Evolutionary conservation across 305 asterid genomes (phyloP), one percentile per base, ranked within the genome.

Genomic region (Caryopteris hybrid): DNA sequence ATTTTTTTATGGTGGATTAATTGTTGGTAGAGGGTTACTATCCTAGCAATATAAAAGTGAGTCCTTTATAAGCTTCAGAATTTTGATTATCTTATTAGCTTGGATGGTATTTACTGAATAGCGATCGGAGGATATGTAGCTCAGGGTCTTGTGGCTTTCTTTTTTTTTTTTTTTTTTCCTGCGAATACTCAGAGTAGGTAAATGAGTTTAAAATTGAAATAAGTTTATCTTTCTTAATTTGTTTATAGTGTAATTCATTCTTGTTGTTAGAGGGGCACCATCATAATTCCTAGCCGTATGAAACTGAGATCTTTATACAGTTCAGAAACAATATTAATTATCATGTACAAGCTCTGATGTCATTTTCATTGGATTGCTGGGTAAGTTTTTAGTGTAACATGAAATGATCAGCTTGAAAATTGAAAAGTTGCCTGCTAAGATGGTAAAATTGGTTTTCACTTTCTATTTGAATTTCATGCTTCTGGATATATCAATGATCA

Each of bases 121-220:
- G n/a, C n/a, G n/a, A n/a, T n/a, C n/a, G n/a, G n/a, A n/a, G n/a
- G n/a, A n/a, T n/a, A n/a, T n/a, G n/a, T n/a, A n/a, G n/a, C n/a
- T n/a, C n/a, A n/a, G n/a, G n/a, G n/a, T n/a, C n/a, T n/a, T n/a
- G n/a, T n/a, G n/a, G n/a, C n/a, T n/a, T n/a, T n/a, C n/a, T n/a
- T n/a, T n/a, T n/a, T n/a, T n/a, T n/a, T n/a, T n/a, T n/a, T n/a
- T n/a, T n/a, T n/a, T n/a, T n/a, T n/a, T n/a, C n/a, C n/a, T n/a
- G n/a, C 47, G 13, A 68, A 84, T 84, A 87, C 83, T 84, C 3
- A 65, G 74, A 73, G 80, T 81, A 74, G 87, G 87, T 77, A 78
- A 8, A 14, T 3, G 10, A 2, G 18, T 20, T 45, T 31, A 47
- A 58, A 16, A 50, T 39, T 61, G 10, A 21, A 58, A 45, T 64